phyloP scores from a whole-genome alignment of 139 green algal genomes.

The Astrephomene gubernaculifera region DNA sequence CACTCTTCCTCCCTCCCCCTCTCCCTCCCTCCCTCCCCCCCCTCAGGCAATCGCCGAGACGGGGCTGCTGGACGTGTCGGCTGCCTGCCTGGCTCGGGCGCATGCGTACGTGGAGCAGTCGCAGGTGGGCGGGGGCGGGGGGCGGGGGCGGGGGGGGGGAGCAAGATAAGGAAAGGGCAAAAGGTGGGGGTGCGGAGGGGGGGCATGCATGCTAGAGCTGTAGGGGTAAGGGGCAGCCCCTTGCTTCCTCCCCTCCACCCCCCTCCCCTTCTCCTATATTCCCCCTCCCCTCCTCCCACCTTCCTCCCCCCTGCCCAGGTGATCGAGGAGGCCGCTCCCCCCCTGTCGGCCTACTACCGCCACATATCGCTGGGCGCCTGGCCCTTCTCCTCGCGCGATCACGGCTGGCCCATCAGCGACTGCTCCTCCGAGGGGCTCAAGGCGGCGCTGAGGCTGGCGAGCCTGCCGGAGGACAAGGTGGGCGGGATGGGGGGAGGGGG shows the following conservation, averaged over 20 bases:
- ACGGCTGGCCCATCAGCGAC: conserved; percentile 99
- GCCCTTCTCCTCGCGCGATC: conserved; percentile 96
- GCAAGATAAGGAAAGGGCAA: too few relatives aligned
- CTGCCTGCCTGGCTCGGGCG: conserved; percentile 65
- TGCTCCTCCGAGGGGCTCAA: conserved; percentile 92
- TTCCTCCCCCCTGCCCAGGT: conserved; percentile 50
- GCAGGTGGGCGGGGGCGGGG: conserved; percentile 63
- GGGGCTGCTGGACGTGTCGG: conserved; percentile 45
- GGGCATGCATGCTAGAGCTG: neutral
- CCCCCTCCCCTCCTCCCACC: neutral
- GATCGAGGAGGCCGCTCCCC: conserved; percentile 63
- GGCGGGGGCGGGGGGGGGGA: neutral
- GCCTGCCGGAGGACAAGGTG: conserved; percentile 53
- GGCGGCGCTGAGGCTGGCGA: conserved; percentile 79
- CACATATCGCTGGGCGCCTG: conserved; percentile 98
- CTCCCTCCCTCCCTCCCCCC: too few relatives aligned
- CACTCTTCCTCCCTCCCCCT: too few relatives aligned
- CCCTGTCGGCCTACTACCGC: conserved; percentile 87
- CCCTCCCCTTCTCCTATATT: neutral
- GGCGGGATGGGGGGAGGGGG: too few relatives aligned
- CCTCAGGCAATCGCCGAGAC: conserved; percentile 67
- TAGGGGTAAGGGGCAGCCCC: neutral
- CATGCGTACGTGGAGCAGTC: conserved; percentile 85
- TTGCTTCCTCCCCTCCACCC: neutral
- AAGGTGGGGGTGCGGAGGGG: too few relatives aligned